Conservation (phyloP, 2,329 filamentous ascomycete genomes). For the Colletotrichum liriopes region DNA sequence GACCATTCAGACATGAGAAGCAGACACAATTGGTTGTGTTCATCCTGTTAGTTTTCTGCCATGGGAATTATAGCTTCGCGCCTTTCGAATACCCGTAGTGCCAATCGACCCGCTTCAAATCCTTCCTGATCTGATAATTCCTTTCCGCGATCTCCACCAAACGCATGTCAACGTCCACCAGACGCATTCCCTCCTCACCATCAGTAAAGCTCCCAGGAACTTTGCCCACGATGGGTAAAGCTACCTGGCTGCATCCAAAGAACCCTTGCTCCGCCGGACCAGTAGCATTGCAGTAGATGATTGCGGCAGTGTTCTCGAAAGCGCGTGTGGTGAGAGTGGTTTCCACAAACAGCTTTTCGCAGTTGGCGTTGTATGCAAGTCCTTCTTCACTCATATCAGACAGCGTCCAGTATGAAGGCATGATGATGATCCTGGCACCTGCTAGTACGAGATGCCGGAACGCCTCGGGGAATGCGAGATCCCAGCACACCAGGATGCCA, state of each 20-base stretch:
- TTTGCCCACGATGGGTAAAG: constrained; percentile 68
- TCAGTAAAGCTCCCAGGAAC: constrained; percentile 63
- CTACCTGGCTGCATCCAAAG: constrained; percentile 69
- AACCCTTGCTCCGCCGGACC: constrained; percentile 63
- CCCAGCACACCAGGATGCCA: constrained; percentile 72
- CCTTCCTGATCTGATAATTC: constrained; percentile 61
- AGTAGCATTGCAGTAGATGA: constrained; percentile 71
- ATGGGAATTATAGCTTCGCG: neutral
- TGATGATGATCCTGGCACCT: constrained; percentile 72
- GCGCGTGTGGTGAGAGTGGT: constrained; percentile 64
- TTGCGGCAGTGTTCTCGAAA: constrained; percentile 72
- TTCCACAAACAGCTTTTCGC: constrained; percentile 69
- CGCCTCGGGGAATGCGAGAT: constrained; percentile 73
- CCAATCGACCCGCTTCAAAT: constrained; percentile 57
- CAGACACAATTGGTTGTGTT: neutral
- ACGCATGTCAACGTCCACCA: constrained; percentile 68
- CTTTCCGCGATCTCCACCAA: constrained; percentile 72
- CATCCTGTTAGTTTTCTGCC: neutral
- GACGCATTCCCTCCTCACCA: constrained; percentile 63
- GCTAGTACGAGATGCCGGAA: constrained; percentile 69
- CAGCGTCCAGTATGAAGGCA: constrained; percentile 66
- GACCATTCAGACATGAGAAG: neutral
- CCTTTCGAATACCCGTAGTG: constrained; percentile 56
- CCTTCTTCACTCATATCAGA: constrained; percentile 52
- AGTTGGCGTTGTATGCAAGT: constrained; percentile 61